Conservation (phyloP, 306 rosid species). For the Vicia faba region DNA sequence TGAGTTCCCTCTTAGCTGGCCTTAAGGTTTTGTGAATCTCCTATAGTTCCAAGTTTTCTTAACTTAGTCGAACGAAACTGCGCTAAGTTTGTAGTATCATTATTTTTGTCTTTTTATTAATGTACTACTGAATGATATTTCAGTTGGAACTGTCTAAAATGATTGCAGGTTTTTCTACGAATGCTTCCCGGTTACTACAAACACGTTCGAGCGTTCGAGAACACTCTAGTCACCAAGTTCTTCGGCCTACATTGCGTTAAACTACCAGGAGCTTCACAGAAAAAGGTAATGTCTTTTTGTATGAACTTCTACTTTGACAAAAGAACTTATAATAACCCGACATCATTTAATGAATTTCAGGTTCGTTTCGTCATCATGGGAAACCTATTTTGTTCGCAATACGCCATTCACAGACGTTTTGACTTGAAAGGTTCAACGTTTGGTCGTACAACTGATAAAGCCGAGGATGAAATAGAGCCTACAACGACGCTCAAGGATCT, state of each 20-base stretch:
- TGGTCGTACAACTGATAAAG: constrained; percentile 88
- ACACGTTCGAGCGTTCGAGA: constrained; percentile 85
- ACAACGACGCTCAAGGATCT: constrained; percentile 97
- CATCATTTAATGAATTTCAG: constrained; percentile 49
- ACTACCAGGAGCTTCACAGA: constrained; percentile 78
- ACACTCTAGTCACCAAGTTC: constrained; percentile 88
- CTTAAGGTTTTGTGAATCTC: too few species aligned
- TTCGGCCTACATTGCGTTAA: constrained; percentile 95
- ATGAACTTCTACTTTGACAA: constrained; percentile 3
- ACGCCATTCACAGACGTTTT: constrained; percentile 77
- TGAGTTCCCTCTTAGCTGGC: constrained; percentile 49
- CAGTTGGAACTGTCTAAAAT: constrained; percentile 43
- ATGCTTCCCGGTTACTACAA: constrained; percentile 98
- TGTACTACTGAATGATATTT: constrained; percentile 39
- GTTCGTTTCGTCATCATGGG: constrained; percentile 99
- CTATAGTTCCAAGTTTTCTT: constrained; percentile 9
- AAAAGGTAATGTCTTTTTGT: constrained; percentile 67
- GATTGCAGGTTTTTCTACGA: constrained; percentile 75
- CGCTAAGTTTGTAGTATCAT: neutral
- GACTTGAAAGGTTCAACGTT: constrained; percentile 96
- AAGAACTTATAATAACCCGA: constrained; percentile 30
- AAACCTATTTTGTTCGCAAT: constrained; percentile 86
- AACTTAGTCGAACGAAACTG: neutral
- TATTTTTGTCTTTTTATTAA: neutral
- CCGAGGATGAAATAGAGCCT: constrained; percentile 80